A percentile compares a stretch with the other conserved stretches of the same genome.
phyloP scores from a whole-genome alignment of 75 land plant species.

The Cupressus sempervirens region DNA sequence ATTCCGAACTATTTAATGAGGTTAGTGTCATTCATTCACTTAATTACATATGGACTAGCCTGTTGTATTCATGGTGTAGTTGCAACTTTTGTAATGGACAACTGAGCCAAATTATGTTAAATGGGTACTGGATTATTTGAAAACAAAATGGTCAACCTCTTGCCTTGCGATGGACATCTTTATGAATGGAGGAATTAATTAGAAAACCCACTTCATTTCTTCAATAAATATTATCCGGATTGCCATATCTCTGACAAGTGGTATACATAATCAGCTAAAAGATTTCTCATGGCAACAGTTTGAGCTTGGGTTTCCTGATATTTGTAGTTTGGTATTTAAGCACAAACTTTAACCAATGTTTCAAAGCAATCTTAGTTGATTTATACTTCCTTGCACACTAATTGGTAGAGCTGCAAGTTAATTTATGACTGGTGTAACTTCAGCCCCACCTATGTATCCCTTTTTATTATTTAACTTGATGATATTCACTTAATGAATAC shows the following conservation, averaged over 20 bases:
- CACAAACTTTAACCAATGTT: background rate
- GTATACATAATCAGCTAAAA: too few species aligned
- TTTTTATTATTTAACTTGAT: too few species aligned
- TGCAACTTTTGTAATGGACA: background rate
- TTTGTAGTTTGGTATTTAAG: background rate
- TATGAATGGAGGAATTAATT: background rate
- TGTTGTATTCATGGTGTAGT: background rate
- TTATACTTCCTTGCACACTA: too few species aligned
- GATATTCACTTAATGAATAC: background rate
- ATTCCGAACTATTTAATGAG: conserved; percentile 87
- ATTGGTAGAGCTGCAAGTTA: too few species aligned
- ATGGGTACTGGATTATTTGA: background rate
- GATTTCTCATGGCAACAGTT: too few species aligned
- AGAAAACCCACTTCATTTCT: too few species aligned
- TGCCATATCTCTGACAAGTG: too few species aligned
- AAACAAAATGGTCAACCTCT: background rate
- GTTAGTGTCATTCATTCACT: conserved; percentile 20
- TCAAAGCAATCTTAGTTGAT: background rate
- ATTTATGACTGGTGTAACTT: background rate
- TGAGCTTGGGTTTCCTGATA: background rate
- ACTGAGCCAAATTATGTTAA: background rate
- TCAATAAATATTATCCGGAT: too few species aligned
- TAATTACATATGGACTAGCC: background rate
- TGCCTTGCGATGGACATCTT: background rate
- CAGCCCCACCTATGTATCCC: background rate